Evolutionary conservation across 2,329 filamentous ascomycete species (phyloP).

Genomic region (Cercospora sojina): DNA sequence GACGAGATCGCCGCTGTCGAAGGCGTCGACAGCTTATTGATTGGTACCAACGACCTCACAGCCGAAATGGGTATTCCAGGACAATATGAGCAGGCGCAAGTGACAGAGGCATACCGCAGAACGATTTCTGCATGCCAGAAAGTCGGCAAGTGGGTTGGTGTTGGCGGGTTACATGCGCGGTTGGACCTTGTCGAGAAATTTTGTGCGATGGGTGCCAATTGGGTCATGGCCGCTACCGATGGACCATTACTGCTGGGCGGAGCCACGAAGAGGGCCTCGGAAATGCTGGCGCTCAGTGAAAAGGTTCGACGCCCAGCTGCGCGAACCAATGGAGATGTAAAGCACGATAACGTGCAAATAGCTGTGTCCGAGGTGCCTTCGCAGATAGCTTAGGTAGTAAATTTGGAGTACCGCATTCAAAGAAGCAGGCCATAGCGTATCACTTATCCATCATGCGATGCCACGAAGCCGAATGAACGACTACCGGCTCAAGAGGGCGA

Average conservation of each 20-base stretch:
- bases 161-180: conserved; percentile 44
- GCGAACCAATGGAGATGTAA: background rate
- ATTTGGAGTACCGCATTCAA: no score
- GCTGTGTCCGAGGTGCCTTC: background rate
- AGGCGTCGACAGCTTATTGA: conserved; percentile 46
- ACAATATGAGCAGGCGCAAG: conserved; percentile 41
- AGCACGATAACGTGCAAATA: background rate
- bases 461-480: background rate
- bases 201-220: conserved; percentile 42
- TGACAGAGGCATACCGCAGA: conserved; percentile 37
- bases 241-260: conserved; percentile 41
- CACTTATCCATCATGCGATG: background rate
- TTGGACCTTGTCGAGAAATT: conserved; percentile 47
- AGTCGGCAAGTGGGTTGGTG: conserved; percentile 43
- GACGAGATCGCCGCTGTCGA: conserved; percentile 46
- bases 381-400: background rate
- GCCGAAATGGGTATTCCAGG: conserved; percentile 48
- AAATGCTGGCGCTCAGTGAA: conserved; percentile 5
- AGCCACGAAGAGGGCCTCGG: conserved; percentile 35
- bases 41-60: conserved; percentile 48
- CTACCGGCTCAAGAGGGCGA: background rate
- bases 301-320: background rate
- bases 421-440: background rate
- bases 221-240: conserved; percentile 43
- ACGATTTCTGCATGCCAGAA: conserved; percentile 42